Percentiles rank a stretch among this genome's conserved stretches.
Evolutionary conservation across 768 basidiomycete species (phyloP).

Genomic region (Tephrocybe sp.): DNA sequence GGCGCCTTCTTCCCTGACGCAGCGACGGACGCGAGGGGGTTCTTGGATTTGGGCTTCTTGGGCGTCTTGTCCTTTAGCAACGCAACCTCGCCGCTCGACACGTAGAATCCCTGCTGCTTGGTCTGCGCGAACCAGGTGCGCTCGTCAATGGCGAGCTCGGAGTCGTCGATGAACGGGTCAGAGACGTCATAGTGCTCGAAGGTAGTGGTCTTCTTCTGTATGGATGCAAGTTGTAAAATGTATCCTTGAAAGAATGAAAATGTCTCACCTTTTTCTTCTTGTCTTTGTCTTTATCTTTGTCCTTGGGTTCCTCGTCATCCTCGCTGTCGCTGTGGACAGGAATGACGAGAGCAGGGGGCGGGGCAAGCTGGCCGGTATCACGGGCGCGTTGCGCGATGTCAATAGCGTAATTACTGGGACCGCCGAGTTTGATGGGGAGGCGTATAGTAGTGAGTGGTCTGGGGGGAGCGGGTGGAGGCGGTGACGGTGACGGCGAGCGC

Average conservation of each 20-base stretch:
- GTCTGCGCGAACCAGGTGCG: constrained; percentile 90
- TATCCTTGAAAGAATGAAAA: constrained; percentile 3
- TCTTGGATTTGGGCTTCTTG: constrained; percentile 74
- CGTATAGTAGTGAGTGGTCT: constrained; percentile 56
- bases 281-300: constrained; percentile 20
- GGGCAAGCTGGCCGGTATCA: constrained; percentile 53
- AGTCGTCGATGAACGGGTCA: constrained; percentile 98
- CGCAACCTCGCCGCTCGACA: constrained; percentile 85
- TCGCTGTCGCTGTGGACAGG: constrained; percentile 51
- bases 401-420: constrained; percentile 65
- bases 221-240: constrained; percentile 1
- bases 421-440: constrained; percentile 60
- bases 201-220: constrained; percentile 48
- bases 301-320: constrained; percentile 42
- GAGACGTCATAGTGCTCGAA: constrained; percentile 86
- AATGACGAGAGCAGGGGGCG: constrained; percentile 24
- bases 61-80: constrained; percentile 78
- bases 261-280: constrained; percentile 30
- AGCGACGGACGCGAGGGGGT: constrained; percentile 25
- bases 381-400: constrained; percentile 53
- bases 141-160: constrained; percentile 87
- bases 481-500: constrained; percentile 22
- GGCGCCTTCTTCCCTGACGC: background rate
- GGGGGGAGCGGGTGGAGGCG: constrained; percentile 42
- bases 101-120: constrained; percentile 92